Percentiles rank a stretch among this genome's conserved stretches.
These are phyloP conservation scores for Coprinopsis strossmayeri DNA, from an alignment of 768 basidiomycete genomes.

Conservation along the genomic window DNA sequence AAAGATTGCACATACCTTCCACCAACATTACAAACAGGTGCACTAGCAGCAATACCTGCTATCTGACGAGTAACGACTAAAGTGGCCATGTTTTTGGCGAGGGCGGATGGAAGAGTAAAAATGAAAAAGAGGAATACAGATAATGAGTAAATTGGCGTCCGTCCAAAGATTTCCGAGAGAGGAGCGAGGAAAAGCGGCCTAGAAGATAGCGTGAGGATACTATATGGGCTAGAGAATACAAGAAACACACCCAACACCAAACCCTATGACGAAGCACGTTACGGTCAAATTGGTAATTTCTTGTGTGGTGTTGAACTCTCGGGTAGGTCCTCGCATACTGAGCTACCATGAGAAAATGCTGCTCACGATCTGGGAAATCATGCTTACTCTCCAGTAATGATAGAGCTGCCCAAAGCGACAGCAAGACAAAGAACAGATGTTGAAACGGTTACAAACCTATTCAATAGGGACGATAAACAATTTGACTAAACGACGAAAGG, in stretches of 20 bases:
- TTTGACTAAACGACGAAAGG: background rate
- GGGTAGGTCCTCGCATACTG: constrained; percentile 27
- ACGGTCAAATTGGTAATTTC: constrained; percentile 35
- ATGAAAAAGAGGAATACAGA: constrained; percentile 36
- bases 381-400: constrained; percentile 34
- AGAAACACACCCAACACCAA: constrained; percentile 31
- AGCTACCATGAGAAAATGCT: background rate
- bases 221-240: constrained; percentile 11
- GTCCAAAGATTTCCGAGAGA: constrained; percentile 31
- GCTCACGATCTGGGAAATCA: background rate
- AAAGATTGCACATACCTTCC: constrained; percentile 21
- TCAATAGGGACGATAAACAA: constrained; percentile 1
- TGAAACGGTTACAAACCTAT: constrained; percentile 29
- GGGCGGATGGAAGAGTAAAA: constrained; percentile 40
- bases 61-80: constrained; percentile 37
- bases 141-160: constrained; percentile 29
- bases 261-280: constrained; percentile 36
- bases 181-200: constrained; percentile 36
- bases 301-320: constrained; percentile 25
- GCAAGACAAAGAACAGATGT: constrained; percentile 30
- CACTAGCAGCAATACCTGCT: constrained; percentile 37
- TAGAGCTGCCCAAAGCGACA: constrained; percentile 31
- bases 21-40: constrained; percentile 40
- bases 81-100: constrained; percentile 37
- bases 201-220: constrained; percentile 13